Base-by-base conservation (phyloP, 306 rosid genomes). In the Glycine soja region DNA sequence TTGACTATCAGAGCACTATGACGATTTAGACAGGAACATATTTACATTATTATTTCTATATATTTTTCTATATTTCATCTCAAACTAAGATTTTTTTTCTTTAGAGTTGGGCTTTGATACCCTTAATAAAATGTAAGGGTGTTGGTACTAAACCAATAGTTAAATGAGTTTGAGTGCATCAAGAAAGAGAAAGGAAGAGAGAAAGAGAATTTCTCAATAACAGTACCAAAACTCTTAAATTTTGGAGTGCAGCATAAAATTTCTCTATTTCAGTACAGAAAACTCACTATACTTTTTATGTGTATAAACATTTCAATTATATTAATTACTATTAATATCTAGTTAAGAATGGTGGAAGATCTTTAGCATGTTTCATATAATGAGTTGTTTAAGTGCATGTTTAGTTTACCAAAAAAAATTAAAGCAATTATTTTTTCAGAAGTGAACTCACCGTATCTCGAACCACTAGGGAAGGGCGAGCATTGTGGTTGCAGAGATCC, bases 401-500 rank as follows among this genome's bases (percentile, higher is more conserved):
- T 70, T 6, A 15, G 54, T 15, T 42, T 8, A 66, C 4, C 40
- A 14, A 45, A 69, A 69, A 3, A 16, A 64, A 24, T 24, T 24
- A 24, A 36, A 64, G 69, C 18, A 64, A 64, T 12, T 62, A 36
- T 0, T 6, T 63, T 24, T 34, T 64, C 3, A 15, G 78, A 16
- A 24, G 30, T 24, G 30, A 24, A 80, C 94, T 87, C 67, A 93
- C 99, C 87, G 97, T 73, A 57, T 92, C 88, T 85, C 97, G 89
- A 79, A 93, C 98, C 0, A 91, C 97, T 1, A 96, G 82, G 70
- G 91, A 90, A 3, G 99, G 97, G 46, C 15, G 77, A 78, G 99
- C 97, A 85, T 91, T 87, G 70, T 89, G 88, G 86, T 90, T 84
- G 88, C 91, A 92, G 45, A 96, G 97, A 85, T 96, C 99, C 69